phyloP scores from a whole-genome alignment of 108 stramenopile genomes.

The Pseudonitzschia multistriata region DNA sequence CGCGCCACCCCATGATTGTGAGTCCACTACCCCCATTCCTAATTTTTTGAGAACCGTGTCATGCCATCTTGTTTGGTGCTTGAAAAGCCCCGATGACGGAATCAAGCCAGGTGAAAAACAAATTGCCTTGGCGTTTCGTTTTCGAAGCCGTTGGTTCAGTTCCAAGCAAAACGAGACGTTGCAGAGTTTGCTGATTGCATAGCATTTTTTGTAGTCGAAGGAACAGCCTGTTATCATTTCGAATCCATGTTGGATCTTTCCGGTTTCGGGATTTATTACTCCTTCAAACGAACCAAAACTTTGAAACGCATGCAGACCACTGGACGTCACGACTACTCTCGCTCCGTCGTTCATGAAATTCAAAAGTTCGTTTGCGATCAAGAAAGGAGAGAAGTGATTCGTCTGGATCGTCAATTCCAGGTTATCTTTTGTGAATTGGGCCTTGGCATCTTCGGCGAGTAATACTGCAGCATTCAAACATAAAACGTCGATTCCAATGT shows the following conservation, averaged over 20 bases:
- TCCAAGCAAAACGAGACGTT: slow-evolving; percentile 36
- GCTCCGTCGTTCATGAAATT: slow-evolving; percentile 37
- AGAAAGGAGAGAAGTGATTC: slow-evolving; percentile 65
- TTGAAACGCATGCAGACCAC: slow-evolving; percentile 32
- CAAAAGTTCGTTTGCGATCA: slow-evolving; percentile 38
- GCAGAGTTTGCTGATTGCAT: slow-evolving; percentile 39
- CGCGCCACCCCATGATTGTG: slow-evolving; percentile 29
- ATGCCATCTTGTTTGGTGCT: slow-evolving; percentile 29
- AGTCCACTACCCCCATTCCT: slow-evolving; percentile 13
- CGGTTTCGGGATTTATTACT: slow-evolving; percentile 21
- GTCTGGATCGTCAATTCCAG: slow-evolving; percentile 58
- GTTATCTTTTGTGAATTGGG: slow-evolving; percentile 44
- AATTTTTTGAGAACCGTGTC: slow-evolving; percentile 18
- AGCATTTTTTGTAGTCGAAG: slow-evolving; percentile 34
- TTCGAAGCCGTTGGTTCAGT: slow-evolving; percentile 21
- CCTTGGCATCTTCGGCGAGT: slow-evolving; percentile 20
- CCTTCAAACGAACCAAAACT: slow-evolving; percentile 28
- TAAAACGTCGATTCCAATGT: slow-evolving; percentile 51
- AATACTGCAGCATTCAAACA: slow-evolving; percentile 64
- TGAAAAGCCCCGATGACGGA: slow-evolving; percentile 36
- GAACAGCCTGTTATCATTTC: slow-evolving; percentile 25
- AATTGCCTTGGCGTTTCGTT: slow-evolving; percentile 16
- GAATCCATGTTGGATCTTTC: slow-evolving; percentile 18
- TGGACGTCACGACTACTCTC: slow-evolving; percentile 38
- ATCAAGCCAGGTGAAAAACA: slow-evolving; percentile 48